Conservation (phyloP, 2,329 filamentous ascomycete species). For the Purpureocillium takamizusanense region DNA sequence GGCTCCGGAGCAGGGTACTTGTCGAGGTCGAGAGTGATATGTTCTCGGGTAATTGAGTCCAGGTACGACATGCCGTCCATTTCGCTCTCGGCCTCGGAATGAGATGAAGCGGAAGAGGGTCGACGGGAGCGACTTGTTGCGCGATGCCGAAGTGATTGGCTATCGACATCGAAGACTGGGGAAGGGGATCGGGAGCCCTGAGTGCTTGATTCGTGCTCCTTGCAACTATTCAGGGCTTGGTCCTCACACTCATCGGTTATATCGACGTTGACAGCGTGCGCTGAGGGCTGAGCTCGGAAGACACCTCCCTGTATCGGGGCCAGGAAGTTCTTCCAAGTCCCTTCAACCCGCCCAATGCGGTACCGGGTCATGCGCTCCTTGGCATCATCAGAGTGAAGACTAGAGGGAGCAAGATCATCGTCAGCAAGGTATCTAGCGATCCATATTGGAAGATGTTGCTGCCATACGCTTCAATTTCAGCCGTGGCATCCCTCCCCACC, state of each 20-base stretch:
- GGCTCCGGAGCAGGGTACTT: constrained; percentile 75
- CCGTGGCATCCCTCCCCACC: constrained; percentile 87
- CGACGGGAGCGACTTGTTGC: neutral
- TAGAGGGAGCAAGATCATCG: too few species aligned
- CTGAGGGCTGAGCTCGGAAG: constrained; percentile 45
- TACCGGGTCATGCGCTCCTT: constrained; percentile 70
- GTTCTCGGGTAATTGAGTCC: constrained; percentile 60
- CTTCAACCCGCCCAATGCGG: constrained; percentile 73
- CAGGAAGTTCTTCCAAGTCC: constrained; percentile 76
- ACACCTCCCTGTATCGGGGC: constrained; percentile 86
- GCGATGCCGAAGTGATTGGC: constrained; percentile 20
- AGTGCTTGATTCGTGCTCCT: constrained; percentile 29
- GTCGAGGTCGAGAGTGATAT: constrained; percentile 64
- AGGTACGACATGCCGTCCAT: constrained; percentile 49
- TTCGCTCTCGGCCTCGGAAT: constrained; percentile 50
- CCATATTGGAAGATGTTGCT: too few species aligned
- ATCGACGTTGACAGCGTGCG: constrained; percentile 18
- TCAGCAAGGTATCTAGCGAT: too few species aligned
- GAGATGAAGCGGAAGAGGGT: constrained; percentile 4
- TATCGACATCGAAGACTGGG: constrained; percentile 36
- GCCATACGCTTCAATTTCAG: constrained; percentile 80
- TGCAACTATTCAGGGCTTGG: neutral
- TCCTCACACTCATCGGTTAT: constrained; percentile 7
- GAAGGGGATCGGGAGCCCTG: constrained; percentile 44
- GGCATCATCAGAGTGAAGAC: constrained; percentile 75